phyloP scores from a whole-genome alignment of 129 eudicot genomes.

The Smallanthus sonchifolius region DNA sequence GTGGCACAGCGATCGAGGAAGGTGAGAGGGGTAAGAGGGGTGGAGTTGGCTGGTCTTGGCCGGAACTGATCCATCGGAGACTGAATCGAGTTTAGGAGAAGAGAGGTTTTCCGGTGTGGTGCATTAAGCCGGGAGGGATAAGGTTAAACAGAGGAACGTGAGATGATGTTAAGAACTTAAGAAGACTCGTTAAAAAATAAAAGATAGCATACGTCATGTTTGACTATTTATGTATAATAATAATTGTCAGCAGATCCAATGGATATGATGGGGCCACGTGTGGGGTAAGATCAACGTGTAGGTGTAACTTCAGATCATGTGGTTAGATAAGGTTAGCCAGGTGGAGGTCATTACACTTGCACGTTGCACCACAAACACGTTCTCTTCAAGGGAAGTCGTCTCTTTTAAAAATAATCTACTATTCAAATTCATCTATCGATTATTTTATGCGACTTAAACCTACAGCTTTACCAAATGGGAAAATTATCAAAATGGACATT shows the following conservation, averaged over 20 bases:
- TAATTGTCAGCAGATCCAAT: neutral
- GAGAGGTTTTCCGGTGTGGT: neutral
- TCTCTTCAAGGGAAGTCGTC: no score
- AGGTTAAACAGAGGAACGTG: neutral
- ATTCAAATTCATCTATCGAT: no score
- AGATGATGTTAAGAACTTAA: no score
- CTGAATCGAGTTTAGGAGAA: neutral
- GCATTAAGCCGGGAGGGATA: neutral
- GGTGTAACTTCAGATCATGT: neutral
- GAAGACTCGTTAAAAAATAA: neutral
- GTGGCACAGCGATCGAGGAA: slow-evolving; percentile 50
- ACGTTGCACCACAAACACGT: no score
- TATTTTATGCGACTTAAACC: no score
- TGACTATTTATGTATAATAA: neutral
- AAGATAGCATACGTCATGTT: neutral
- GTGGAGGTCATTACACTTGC: neutral
- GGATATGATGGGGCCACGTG: neutral
- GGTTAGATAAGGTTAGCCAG: neutral
- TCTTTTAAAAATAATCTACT: no score
- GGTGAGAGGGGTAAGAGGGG: slow-evolving; percentile 37
- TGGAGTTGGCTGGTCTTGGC: slow-evolving; percentile 34
- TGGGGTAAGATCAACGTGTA: neutral
- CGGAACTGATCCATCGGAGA: slow-evolving; percentile 34
- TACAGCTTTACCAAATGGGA: no score
- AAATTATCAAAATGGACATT: no score